These are phyloP conservation scores for Alternaria sp. DNA, from an alignment of 2,329 filamentous ascomycete genomes.

Conservation along the genomic window DNA sequence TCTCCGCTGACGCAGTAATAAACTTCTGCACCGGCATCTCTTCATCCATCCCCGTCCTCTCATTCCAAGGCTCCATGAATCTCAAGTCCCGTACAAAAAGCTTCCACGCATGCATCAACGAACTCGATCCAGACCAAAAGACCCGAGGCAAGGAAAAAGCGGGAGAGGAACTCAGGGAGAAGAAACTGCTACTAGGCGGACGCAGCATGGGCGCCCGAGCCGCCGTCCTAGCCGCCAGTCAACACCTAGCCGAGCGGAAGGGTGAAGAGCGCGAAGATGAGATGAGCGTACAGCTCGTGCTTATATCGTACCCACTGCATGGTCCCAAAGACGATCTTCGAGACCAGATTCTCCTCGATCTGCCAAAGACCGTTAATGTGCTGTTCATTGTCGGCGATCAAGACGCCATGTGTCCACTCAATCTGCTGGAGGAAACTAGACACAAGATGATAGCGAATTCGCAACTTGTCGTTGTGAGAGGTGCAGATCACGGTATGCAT, in stretches of 20 bases:
- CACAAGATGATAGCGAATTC: constrained; percentile 51
- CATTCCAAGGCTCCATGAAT: constrained; percentile 56
- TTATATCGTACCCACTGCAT: constrained; percentile 55
- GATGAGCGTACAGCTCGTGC: constrained; percentile 38
- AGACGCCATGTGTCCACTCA: constrained; percentile 37
- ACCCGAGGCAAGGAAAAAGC: background rate
- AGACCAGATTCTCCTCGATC: constrained; percentile 51
- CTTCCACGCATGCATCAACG: constrained; percentile 50
- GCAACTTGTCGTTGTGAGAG: constrained; percentile 50
- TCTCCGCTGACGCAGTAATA: constrained; percentile 50
- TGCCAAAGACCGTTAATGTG: constrained; percentile 43
- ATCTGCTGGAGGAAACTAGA: constrained; percentile 37
- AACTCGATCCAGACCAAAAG: constrained; percentile 12
- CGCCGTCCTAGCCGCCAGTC: constrained; percentile 49
- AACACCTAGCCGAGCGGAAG: background rate
- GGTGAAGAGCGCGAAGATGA: background rate
- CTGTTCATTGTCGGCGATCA: constrained; percentile 53
- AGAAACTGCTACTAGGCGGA: constrained; percentile 46
- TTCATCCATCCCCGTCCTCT: constrained; percentile 32
- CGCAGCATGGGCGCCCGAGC: constrained; percentile 57
- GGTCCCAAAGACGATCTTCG: constrained; percentile 49
- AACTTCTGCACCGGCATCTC: constrained; percentile 53
- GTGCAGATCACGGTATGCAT: constrained; percentile 56
- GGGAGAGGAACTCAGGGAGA: rapidly evolving
- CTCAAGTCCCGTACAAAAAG: constrained; percentile 49